Evolutionary conservation across 2,329 filamentous ascomycete species (phyloP).

Genomic region (Fusarium sp.): DNA sequence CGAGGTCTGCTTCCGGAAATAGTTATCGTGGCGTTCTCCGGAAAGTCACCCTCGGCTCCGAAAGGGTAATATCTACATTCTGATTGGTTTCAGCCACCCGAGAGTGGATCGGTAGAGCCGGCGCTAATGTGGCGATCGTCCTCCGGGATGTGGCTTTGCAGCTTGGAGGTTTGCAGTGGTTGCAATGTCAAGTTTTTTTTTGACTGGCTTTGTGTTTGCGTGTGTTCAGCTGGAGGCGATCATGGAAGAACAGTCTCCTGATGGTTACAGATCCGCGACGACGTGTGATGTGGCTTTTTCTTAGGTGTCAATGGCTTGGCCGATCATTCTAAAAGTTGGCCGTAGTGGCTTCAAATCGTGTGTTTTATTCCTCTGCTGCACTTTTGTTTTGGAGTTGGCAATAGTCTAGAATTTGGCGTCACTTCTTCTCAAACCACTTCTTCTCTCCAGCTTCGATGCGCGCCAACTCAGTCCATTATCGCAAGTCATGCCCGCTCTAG

Average conservation of each 20-base stretch:
- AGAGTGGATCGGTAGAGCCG: neutral
- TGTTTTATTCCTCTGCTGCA: neutral
- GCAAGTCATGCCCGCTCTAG: neutral
- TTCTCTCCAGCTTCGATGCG: no score
- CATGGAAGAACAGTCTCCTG: neutral
- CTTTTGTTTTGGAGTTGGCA: neutral
- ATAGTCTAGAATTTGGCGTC: neutral
- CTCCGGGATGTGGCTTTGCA: conserved; percentile 7
- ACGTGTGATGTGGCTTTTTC: neutral
- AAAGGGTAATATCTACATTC: neutral
- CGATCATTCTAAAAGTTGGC: neutral
- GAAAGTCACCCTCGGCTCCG: conserved; percentile 26
- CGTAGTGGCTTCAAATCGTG: neutral
- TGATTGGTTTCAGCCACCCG: conserved; percentile 16
- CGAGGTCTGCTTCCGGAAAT: conserved; percentile 13
- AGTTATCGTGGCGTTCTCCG: neutral
- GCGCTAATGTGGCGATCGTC: conserved; percentile 8
- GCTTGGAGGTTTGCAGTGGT: neutral
- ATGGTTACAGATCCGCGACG: neutral
- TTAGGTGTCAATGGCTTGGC: neutral
- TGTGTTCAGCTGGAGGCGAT: neutral
- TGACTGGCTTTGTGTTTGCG: neutral
- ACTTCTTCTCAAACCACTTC: neutral
- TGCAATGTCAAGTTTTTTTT: neutral
- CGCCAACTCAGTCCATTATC: neutral